phyloP scores from a whole-genome alignment of 139 green algal species.

The Tetraselmis chui region DNA sequence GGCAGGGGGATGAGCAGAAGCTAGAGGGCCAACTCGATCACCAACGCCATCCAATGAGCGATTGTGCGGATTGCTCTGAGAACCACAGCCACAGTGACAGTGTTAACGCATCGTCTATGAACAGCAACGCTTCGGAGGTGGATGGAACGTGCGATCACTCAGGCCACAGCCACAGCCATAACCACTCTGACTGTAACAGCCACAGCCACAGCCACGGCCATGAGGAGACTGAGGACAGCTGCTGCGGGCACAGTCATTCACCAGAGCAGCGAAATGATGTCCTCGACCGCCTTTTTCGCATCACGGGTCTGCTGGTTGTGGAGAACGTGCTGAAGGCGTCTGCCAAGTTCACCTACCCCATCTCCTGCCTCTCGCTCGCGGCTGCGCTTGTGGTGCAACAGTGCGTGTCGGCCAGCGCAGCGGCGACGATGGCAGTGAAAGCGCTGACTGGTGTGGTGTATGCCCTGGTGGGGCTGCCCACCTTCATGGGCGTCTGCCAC shows the following conservation, averaged over 20 bases:
- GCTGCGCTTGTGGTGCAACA: conserved; percentile 4
- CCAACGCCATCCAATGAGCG: no score
- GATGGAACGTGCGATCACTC: no score
- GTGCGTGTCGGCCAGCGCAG: background rate
- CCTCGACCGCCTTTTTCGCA: conserved; percentile 23
- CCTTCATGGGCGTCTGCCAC: conserved; percentile 29
- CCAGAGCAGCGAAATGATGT: conserved; percentile 14
- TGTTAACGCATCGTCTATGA: no score
- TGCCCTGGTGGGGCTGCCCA: conserved; percentile 32
- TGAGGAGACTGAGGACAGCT: no score
- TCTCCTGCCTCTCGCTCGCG: conserved; percentile 8
- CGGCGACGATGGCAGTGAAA: background rate
- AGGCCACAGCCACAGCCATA: background rate
- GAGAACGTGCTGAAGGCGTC: conserved; percentile 36
- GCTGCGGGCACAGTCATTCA: background rate
- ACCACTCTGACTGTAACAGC: background rate
- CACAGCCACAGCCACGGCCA: background rate
- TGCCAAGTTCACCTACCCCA: conserved; percentile 3
- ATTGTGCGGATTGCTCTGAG: no score
- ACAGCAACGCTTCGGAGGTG: no score
- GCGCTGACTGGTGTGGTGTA: conserved; percentile 21
- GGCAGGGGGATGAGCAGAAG: no score
- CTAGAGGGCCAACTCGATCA: no score
- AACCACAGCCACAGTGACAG: conserved; percentile 11
- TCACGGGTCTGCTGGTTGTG: conserved; percentile 27